Evolutionary conservation across 805 yeast species (phyloP).

Genomic region (Wickerhamiella azyma): DNA sequence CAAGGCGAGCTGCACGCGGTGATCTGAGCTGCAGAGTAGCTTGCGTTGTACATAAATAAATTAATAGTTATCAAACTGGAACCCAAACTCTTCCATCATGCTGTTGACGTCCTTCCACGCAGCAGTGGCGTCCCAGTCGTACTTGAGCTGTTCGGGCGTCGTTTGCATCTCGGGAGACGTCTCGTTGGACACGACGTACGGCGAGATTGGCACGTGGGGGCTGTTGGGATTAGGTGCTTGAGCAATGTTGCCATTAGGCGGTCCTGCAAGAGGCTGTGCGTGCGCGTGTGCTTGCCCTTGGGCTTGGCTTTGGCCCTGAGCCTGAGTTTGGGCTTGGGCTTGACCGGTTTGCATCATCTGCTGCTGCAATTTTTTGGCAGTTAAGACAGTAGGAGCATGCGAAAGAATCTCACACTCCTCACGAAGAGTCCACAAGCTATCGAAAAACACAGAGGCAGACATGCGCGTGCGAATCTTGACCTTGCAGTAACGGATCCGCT

Average conservation of each 20-base stretch:
- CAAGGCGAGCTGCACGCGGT: too few relatives aligned
- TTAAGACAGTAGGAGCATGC: conserved; percentile 25
- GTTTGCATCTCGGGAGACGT: conserved; percentile 6
- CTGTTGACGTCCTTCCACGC: conserved; percentile 75
- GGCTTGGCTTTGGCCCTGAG: too few relatives aligned
- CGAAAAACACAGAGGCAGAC: conserved; percentile 89
- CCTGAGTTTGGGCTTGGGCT: too few relatives aligned
- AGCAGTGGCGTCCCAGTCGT: conserved; percentile 36
- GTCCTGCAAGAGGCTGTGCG: too few relatives aligned
- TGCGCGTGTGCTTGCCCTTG: too few relatives aligned
- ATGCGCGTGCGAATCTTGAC: conserved; percentile 58
- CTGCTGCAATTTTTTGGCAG: conserved; percentile 3
- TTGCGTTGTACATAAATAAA: conserved; percentile 2
- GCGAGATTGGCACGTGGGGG: neutral
- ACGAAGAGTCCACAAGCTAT: conserved; percentile 69
- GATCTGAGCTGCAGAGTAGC: too few relatives aligned
- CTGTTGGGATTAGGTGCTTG: neutral
- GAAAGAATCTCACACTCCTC: conserved; percentile 70
- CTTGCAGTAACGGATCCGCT: conserved; percentile 18
- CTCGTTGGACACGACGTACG: conserved; percentile 5
- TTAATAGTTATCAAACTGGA: conserved; percentile 39
- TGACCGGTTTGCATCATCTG: neutral
- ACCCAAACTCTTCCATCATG: conserved; percentile 86
- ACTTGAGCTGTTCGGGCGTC: conserved; percentile 6
- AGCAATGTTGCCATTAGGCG: too few relatives aligned